Base-by-base conservation (phyloP, 2,329 filamentous ascomycete species). In the Arachnomyces sp. region DNA sequence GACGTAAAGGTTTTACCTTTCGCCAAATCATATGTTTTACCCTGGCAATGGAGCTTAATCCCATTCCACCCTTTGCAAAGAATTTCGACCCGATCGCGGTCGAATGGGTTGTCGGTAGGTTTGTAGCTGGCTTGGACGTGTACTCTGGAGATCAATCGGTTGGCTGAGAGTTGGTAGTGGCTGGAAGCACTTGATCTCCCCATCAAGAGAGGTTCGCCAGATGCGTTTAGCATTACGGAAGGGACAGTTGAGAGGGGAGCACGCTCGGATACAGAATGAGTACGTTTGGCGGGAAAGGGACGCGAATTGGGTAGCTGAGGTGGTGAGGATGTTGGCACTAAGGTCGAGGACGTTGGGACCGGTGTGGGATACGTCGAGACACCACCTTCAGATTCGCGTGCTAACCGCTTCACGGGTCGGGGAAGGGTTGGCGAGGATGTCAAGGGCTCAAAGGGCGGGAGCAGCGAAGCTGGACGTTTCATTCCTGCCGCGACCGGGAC, bases 61-160 rank as follows among this genome's bases (percentile, higher is more conserved):
- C 92, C 92, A 61, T 98, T 98, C 90, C 90, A 96, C 15, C 92
- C 92, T 55, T 84, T 77, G 70, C 92, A 98, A 55, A 86, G 74
- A 53, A 98, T 83, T 63, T 94, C 85, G 34, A 98, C 77, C 61
- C 79, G 82, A 60, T 84, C 85, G 46, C 79, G 73, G 51, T 85
- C 79, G 53, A 85, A 74, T 4, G 76, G 75, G 40, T 76, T 73
- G 14, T 73, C 67, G 9, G 85, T 78, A 15, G 82, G 74, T 47
- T 90, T 77, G 61, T 89, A 98, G 39, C 81, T 77, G 47, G 88
- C 89, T 65, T 86, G 83, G 63, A 95, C 84, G 60, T 98, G 92
- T 16, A 96, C 79, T 57, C 92, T 83, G 55, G 92, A 96, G 47
- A 98, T 87, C 44, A 93, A 77, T 34, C 88, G 84, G 66, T 94